Base-by-base conservation (phyloP, 2,329 filamentous ascomycete genomes). In the Pleochaeta shiraiana region DNA sequence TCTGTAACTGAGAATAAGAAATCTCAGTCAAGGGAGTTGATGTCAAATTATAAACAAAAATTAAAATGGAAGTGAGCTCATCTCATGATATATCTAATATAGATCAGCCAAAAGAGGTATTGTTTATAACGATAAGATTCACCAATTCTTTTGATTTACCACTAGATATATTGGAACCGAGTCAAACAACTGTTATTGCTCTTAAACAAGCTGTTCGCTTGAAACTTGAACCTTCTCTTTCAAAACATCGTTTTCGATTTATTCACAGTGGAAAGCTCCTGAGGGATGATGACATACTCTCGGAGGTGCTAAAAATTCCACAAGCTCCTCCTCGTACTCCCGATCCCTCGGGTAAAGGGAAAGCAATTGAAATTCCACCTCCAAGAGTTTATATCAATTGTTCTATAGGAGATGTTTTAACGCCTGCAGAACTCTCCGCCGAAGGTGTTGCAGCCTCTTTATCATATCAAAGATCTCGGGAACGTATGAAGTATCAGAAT, bases 241-340 rank as follows among this genome's bases (percentile, higher is more conserved):
- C 84, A 16, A 78, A 81, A 50, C 84, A 83, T 67, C 86, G 90
- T 39, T 82, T 97, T 34, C 89, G 92, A 66, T 83, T 98, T 68
- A 96, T 97, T 73, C 85, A 95, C 74, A 83, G 88, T 63, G 93
- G 93, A 67, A 90, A 88, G 72, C 86, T 95, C 66, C 84, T 97
- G 62, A 80, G 85, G 68, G 91, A 96, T 73, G 76, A 78, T 39
- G 79, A 82, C 11, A 80, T 87, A 5, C 79, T 98, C 30, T 79
- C 82, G 65, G 76, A 79, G 39, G 86, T 86, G 0, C 78, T 97
- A 59, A 83, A 82, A 66, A 76, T 86, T 0, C 80, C 83, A 0
- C 77, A 81, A 0, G 79, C 82, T 0, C 81, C 78, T 0, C 70
- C 71, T 24, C 68, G 65, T 79, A 67, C 68, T 37, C 68, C 71